Evolutionary conservation across 129 eudicot species (phyloP).

Genomic region (Scalesia atractyloides): DNA sequence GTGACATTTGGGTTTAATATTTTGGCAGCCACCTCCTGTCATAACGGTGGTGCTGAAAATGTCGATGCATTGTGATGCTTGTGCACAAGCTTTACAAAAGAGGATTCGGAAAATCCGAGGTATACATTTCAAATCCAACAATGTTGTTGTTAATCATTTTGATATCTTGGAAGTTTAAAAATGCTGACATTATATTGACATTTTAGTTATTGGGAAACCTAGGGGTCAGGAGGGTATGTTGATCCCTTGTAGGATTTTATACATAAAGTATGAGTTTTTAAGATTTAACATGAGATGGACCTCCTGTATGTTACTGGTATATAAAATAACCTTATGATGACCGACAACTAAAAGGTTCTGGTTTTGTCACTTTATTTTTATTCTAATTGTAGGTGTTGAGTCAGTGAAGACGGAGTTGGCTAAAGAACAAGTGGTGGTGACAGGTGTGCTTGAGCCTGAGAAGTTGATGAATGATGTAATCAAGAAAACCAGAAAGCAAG

Average conservation of each 20-base stretch:
- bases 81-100: constrained; percentile 70
- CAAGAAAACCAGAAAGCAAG: constrained; percentile 77
- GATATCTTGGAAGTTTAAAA: background rate
- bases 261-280: too few relatives aligned
- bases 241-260: too few relatives aligned
- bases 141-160: background rate
- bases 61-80: constrained; percentile 93
- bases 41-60: constrained; percentile 65
- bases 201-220: background rate
- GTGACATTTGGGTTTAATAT: constrained; percentile 9
- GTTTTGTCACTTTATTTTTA: too few relatives aligned
- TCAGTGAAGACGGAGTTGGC: constrained; percentile 61
- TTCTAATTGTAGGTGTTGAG: constrained; percentile 58
- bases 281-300: too few relatives aligned
- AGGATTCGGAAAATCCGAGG: constrained; percentile 68
- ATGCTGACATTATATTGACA: background rate
- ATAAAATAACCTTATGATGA: too few relatives aligned
- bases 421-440: constrained; percentile 63
- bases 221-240: too few relatives aligned
- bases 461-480: constrained; percentile 55
- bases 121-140: constrained; percentile 1
- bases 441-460: constrained; percentile 65
- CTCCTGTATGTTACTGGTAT: too few relatives aligned
- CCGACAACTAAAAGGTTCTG: too few relatives aligned
- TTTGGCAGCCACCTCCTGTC: constrained; percentile 63